Percentiles rank a stretch among this genome's conserved stretches.
phyloP scores from a whole-genome alignment of 345 rosid genomes.

The Eucalyptus camaldulensis region DNA sequence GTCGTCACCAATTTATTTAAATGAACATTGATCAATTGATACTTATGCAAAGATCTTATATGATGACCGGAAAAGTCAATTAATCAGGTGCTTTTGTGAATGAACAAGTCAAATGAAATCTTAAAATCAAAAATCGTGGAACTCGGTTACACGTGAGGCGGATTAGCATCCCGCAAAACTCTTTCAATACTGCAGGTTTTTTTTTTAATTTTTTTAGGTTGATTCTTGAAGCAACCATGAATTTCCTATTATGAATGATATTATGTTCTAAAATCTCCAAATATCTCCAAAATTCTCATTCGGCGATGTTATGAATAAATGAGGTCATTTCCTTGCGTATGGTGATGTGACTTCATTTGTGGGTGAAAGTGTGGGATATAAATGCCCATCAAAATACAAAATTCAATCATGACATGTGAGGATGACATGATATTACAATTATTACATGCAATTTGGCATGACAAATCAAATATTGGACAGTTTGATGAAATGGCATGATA shows the following conservation, averaged over 20 bases:
- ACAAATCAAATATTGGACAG: neutral
- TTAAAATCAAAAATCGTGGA: neutral
- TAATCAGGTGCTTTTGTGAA: neutral
- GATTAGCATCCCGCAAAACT: neutral
- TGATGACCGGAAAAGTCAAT: neutral
- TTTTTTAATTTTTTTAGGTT: neutral
- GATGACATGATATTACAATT: neutral
- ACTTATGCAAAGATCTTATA: neutral
- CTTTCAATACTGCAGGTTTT: neutral
- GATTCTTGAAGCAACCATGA: neutral
- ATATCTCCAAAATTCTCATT: neutral
- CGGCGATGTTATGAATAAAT: neutral
- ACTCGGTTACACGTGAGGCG: neutral
- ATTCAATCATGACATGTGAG: neutral
- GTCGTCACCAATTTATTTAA: neutral
- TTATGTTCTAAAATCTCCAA: neutral
- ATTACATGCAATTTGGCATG: neutral
- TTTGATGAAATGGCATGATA: neutral
- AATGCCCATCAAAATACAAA: neutral
- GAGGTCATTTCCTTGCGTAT: neutral
- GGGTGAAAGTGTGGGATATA: neutral
- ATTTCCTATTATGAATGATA: neutral
- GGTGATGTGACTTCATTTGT: neutral
- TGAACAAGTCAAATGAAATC: neutral
- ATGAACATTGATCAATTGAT: neutral